Conservation (phyloP, 2,329 filamentous ascomycete species). For the Xylaria multiplex region DNA sequence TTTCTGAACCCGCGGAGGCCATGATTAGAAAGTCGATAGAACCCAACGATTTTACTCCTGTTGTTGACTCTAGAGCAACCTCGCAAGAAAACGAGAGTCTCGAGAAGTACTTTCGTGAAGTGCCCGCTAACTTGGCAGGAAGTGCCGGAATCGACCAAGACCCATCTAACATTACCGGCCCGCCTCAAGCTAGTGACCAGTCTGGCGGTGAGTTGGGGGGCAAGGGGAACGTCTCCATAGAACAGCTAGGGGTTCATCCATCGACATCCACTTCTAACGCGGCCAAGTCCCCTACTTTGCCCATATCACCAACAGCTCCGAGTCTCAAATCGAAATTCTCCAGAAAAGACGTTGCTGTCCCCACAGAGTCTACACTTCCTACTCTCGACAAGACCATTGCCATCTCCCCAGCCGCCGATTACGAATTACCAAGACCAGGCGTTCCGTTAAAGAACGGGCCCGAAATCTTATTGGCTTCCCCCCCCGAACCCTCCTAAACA, state of each 20-base stretch:
- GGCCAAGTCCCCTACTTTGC: conserved; percentile 41
- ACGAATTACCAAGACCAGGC: conserved; percentile 34
- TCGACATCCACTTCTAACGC: conserved; percentile 47
- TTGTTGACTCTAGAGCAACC: conserved; percentile 2
- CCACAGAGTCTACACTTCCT: conserved; percentile 40
- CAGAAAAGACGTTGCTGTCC: conserved; percentile 50
- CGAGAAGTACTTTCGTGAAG: conserved; percentile 6
- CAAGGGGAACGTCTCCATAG: conserved; percentile 38
- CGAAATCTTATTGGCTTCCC: conserved; percentile 39
- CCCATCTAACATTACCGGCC: conserved; percentile 12
- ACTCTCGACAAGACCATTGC: conserved; percentile 25
- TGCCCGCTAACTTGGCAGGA: conserved; percentile 11
- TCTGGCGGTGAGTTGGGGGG: conserved; percentile 19
- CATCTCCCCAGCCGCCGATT: conserved; percentile 15
- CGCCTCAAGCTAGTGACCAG: conserved; percentile 9
- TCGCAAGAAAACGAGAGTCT: conserved; percentile 11
- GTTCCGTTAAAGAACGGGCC: conserved; percentile 28
- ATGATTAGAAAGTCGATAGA: conserved; percentile 36
- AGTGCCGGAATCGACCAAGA: conserved; percentile 9
- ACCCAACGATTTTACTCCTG: conserved; percentile 28
- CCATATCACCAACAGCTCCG: conserved; percentile 41
- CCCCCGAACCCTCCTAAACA: conserved; percentile 50
- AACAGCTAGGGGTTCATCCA: conserved; percentile 42
- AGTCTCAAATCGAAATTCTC: conserved; percentile 58
- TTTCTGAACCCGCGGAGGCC: conserved; percentile 35